Percentiles rank a stretch among this genome's conserved stretches.
These are phyloP conservation scores for Tephrocybe rancida DNA, from an alignment of 768 basidiomycete species.

Conservation along the genomic window DNA sequence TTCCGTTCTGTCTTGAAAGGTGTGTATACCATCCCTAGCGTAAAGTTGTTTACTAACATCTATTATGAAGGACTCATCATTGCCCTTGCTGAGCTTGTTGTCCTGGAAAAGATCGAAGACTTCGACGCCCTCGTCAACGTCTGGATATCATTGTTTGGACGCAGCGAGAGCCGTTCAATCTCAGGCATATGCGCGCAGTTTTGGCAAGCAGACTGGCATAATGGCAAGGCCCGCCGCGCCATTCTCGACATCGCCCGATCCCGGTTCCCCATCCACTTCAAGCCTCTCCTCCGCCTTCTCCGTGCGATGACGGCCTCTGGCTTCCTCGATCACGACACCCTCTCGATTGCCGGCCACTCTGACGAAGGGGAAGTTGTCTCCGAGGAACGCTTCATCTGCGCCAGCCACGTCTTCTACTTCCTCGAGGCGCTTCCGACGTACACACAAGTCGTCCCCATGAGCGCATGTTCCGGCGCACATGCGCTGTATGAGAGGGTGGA, in stretches of 20 bases:
- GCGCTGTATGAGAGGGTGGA: conserved; percentile 75
- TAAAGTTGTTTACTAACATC: neutral
- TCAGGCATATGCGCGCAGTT: conserved; percentile 76
- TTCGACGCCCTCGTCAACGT: conserved; percentile 72
- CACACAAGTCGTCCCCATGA: conserved; percentile 71
- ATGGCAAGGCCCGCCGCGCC: conserved; percentile 68
- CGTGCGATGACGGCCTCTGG: conserved; percentile 78
- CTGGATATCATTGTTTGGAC: conserved; percentile 80
- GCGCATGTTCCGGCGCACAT: conserved; percentile 64
- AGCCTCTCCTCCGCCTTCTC: conserved; percentile 69
- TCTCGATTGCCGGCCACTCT: conserved; percentile 54
- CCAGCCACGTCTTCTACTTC: conserved; percentile 74
- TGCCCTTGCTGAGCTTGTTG: conserved; percentile 71
- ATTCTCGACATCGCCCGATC: conserved; percentile 82
- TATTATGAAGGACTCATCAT: conserved; percentile 68
- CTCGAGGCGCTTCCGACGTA: conserved; percentile 72
- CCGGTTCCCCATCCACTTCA: conserved; percentile 81
- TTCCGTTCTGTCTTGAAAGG: conserved; percentile 87
- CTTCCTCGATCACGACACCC: conserved; percentile 73
- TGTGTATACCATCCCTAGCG: conserved; percentile 31
- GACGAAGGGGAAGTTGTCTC: conserved; percentile 39
- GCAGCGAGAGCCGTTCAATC: conserved; percentile 68
- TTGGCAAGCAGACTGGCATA: conserved; percentile 79
- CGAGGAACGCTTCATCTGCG: conserved; percentile 60
- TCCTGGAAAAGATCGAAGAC: conserved; percentile 76